Evolutionary conservation across 2,329 filamentous ascomycete species (phyloP).

Genomic region (Neopestalotiopsis rosae): DNA sequence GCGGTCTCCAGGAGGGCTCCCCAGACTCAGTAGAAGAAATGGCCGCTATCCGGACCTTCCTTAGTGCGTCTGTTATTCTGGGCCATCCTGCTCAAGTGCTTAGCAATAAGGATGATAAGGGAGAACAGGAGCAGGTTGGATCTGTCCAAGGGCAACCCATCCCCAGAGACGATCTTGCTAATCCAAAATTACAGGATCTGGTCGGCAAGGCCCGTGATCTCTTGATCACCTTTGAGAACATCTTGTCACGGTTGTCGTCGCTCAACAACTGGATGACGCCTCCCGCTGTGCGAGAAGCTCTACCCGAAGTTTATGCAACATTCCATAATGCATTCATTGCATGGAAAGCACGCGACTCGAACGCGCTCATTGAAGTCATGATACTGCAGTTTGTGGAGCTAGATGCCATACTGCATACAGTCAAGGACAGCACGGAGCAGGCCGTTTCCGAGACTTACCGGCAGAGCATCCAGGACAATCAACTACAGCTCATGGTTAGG

Average conservation of each 20-base stretch:
- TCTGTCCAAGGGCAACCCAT: constrained; percentile 48
- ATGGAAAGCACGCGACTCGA: constrained; percentile 83
- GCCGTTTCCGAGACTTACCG: constrained; percentile 78
- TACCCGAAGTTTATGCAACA: constrained; percentile 73
- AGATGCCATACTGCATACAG: constrained; percentile 82
- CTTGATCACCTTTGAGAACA: constrained; percentile 78
- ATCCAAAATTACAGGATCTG: constrained; percentile 71
- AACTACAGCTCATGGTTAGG: constrained; percentile 77
- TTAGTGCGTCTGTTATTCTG: constrained; percentile 81
- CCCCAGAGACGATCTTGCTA: constrained; percentile 58
- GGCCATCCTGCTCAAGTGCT: constrained; percentile 81
- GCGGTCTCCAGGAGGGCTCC: constrained; percentile 71
- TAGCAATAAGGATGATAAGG: constrained; percentile 71
- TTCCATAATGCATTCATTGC: constrained; percentile 82
- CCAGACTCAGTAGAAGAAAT: constrained; percentile 69
- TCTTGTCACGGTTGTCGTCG: constrained; percentile 67
- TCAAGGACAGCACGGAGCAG: constrained; percentile 78
- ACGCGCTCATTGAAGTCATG: constrained; percentile 81
- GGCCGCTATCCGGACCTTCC: constrained; percentile 74
- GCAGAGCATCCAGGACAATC: constrained; percentile 81
- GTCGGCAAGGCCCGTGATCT: constrained; percentile 80
- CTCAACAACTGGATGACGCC: constrained; percentile 72
- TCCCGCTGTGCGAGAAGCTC: constrained; percentile 62
- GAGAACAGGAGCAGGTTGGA: constrained; percentile 62
- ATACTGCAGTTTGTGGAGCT: constrained; percentile 85